These are phyloP conservation scores for Boletus fagicola DNA, from an alignment of 768 basidiomycete genomes.

Conservation along the genomic window DNA sequence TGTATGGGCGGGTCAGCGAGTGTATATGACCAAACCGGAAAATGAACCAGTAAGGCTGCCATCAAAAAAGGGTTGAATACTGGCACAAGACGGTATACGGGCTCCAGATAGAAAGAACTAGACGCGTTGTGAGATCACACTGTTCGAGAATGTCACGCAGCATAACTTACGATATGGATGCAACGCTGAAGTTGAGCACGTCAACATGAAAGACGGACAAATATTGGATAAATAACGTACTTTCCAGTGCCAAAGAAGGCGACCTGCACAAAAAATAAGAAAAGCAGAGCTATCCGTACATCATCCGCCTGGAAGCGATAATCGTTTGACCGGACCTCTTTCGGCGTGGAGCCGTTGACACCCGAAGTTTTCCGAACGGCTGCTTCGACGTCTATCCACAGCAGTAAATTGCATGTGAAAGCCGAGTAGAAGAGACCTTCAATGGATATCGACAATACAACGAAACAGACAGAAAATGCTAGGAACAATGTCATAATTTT, in stretches of 20 bases:
- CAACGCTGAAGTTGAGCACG: conserved; percentile 47
- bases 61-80: conserved; percentile 85
- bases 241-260: conserved; percentile 87
- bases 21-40: neutral
- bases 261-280: conserved; percentile 83
- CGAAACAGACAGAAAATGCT: conserved; percentile 71
- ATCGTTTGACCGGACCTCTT: conserved; percentile 2
- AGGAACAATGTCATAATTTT: conserved; percentile 65
- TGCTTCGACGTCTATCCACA: conserved; percentile 69
- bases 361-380: conserved; percentile 19
- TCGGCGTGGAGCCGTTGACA: conserved; percentile 1
- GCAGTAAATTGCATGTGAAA: conserved; percentile 57
- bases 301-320: conserved; percentile 60
- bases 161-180: conserved; percentile 71
- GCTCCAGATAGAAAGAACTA: conserved; percentile 82
- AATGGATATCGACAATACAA: conserved; percentile 77
- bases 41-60: conserved; percentile 63
- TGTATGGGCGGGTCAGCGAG: conserved; percentile 26
- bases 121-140: neutral
- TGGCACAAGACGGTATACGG: conserved; percentile 83
- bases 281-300: conserved; percentile 73
- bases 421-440: conserved; percentile 80
- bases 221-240: conserved; percentile 40
- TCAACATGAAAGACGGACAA: neutral
- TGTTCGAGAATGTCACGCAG: neutral